Percentiles rank a stretch among this genome's conserved stretches.
Conservation (phyloP, 2,329 filamentous ascomycete genomes). For the Phaeosphaeria sp. region DNA sequence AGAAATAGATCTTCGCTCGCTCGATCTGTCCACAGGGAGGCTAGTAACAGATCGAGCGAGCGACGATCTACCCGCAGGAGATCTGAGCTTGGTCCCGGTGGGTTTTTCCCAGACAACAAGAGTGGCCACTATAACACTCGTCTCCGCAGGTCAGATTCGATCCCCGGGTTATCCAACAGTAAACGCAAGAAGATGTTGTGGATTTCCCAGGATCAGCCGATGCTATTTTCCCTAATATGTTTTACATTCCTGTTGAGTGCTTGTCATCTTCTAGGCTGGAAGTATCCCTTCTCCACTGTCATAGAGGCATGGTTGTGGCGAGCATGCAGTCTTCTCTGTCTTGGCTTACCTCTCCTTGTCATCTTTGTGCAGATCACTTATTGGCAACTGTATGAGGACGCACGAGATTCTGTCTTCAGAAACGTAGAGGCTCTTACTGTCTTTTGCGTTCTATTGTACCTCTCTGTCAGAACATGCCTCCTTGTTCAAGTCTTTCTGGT, state of each 20-base stretch:
- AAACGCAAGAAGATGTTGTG: not conserved
- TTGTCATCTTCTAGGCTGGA: not conserved
- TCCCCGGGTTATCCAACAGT: not conserved
- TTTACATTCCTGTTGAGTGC: not conserved
- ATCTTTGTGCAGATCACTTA: not conserved
- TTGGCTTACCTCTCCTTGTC: not conserved
- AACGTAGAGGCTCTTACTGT: not conserved
- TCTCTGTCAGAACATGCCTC: not conserved
- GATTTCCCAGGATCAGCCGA: not conserved
- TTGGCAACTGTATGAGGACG: not conserved
- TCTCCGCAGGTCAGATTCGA: not conserved
- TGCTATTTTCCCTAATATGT: not conserved
- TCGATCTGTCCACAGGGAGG: not conserved
- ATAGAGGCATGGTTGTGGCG: constrained; percentile 1
- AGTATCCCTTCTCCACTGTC: not conserved
- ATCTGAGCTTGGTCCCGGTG: not conserved
- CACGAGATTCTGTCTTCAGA: not conserved
- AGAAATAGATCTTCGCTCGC: too few relatives aligned
- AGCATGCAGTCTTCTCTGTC: not conserved
- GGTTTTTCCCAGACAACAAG: not conserved
- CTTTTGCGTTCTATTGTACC: not conserved
- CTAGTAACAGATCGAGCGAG: not conserved
- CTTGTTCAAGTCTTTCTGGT: not conserved
- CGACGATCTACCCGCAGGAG: not conserved
- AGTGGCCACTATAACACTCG: not conserved